A percentile compares a stretch with the other conserved stretches of the same genome.
Conservation (phyloP, 164 flowering plant species). For the Macadamia integrifolia region DNA sequence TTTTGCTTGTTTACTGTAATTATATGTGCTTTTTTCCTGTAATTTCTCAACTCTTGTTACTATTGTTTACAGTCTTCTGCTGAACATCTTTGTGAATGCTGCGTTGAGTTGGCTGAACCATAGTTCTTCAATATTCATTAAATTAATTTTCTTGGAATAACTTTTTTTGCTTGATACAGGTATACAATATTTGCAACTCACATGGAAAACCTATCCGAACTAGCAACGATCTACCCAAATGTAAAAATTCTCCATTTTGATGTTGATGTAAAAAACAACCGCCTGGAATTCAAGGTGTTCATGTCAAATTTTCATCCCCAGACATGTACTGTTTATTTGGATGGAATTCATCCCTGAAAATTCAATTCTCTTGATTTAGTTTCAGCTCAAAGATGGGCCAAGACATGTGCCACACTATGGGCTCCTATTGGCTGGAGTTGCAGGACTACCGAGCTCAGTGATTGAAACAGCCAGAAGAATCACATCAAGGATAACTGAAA, state of each 20-base stretch:
- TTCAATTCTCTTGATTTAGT: constrained; percentile 32
- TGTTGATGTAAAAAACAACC: constrained; percentile 69
- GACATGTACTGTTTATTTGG: neutral
- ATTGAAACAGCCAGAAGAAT: constrained; percentile 69
- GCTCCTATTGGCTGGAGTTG: constrained; percentile 85
- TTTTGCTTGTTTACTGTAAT: too few species aligned
- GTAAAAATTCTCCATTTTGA: constrained; percentile 85
- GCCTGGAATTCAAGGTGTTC: constrained; percentile 82
- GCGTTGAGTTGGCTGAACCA: too few species aligned
- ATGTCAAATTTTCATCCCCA: neutral
- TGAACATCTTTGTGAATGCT: too few species aligned
- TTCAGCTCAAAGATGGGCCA: constrained; percentile 78
- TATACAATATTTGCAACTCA: constrained; percentile 94
- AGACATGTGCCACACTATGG: constrained; percentile 86
- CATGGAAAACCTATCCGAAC: constrained; percentile 83
- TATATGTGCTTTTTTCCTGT: too few species aligned
- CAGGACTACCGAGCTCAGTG: constrained; percentile 81
- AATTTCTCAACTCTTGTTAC: too few species aligned
- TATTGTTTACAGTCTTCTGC: too few species aligned
- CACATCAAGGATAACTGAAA: constrained; percentile 63
- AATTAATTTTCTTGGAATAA: too few species aligned
- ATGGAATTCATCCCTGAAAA: neutral
- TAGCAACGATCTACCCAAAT: constrained; percentile 86
- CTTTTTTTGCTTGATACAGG: constrained; percentile 35
- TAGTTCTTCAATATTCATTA: too few species aligned